A percentile compares a stretch with the other conserved stretches of the same genome.
Conservation (phyloP, 2,329 filamentous ascomycete species). For the Pseudogymnoascus sp. region DNA sequence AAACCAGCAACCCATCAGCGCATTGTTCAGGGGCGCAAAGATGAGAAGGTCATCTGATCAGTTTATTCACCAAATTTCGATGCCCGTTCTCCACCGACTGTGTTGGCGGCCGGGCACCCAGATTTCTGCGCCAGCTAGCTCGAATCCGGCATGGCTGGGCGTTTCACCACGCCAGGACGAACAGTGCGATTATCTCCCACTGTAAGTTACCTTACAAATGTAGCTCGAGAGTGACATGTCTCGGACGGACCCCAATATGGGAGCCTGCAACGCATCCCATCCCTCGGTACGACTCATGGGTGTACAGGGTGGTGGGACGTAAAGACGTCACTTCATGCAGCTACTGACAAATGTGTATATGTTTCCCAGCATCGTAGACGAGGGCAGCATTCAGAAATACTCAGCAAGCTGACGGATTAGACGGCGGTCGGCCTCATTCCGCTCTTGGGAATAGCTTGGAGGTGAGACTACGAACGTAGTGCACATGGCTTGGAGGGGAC, state of each 20-base stretch:
- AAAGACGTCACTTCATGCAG: slow-evolving; percentile 4
- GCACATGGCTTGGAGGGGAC: background rate
- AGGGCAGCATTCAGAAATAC: background rate
- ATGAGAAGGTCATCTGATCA: slow-evolving; percentile 4
- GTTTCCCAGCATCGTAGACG: background rate
- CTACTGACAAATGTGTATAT: slow-evolving; percentile 3
- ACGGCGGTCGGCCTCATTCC: background rate
- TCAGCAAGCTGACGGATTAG: background rate
- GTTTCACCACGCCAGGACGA: background rate
- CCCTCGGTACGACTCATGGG: background rate
- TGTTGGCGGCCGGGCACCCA: background rate
- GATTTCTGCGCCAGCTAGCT: background rate
- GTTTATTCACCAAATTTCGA: background rate
- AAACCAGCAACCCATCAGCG: background rate
- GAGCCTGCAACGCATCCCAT: background rate
- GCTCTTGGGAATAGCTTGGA: background rate
- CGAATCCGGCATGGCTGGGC: background rate
- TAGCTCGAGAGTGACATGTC: background rate
- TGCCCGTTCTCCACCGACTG: background rate
- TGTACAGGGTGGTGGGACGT: background rate
- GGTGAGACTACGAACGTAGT: background rate
- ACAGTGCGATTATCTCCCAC: background rate
- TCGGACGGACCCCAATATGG: background rate
- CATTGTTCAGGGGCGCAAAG: background rate
- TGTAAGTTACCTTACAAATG: background rate